These are phyloP conservation scores for Entelexis sorbosivorans DNA, from an alignment of 1,139 yeast genomes.

Conservation along the genomic window DNA sequence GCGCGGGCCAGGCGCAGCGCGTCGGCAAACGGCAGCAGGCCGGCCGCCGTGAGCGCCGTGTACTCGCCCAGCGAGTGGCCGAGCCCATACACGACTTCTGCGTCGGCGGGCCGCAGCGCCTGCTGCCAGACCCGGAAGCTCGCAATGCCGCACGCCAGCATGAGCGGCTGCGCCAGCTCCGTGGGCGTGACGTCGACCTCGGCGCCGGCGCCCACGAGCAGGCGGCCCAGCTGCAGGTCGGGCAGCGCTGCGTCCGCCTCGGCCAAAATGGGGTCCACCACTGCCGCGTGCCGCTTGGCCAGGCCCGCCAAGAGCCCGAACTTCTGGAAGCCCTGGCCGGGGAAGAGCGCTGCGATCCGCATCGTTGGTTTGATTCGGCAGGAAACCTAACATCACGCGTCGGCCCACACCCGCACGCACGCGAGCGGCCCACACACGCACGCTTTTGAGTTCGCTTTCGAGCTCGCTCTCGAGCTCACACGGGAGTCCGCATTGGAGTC, in stretches of 20 bases:
- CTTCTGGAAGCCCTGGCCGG: constrained; percentile 36
- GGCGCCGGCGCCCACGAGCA: constrained; percentile 23
- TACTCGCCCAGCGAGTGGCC: constrained; percentile 62
- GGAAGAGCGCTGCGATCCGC: constrained; percentile 24
- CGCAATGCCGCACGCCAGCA: constrained; percentile 40
- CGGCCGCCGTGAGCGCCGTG: constrained; percentile 41
- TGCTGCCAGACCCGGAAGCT: constrained; percentile 30
- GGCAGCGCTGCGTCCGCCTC: constrained; percentile 30
- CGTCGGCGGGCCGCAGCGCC: constrained; percentile 21
- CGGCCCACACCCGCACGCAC: too few relatives aligned
- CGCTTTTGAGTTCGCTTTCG: too few relatives aligned
- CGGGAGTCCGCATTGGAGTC: too few relatives aligned
- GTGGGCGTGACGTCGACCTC: constrained; percentile 31
- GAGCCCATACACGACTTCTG: constrained; percentile 27
- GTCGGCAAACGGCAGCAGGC: constrained; percentile 34
- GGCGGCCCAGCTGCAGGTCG: constrained; percentile 23
- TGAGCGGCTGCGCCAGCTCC: constrained; percentile 52
- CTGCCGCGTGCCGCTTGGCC: constrained; percentile 19
- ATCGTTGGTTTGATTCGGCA: too few relatives aligned
- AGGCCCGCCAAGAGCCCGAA: constrained; percentile 31
- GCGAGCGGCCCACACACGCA: too few relatives aligned
- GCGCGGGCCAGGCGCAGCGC: constrained; percentile 42
- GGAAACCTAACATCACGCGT: too few relatives aligned
- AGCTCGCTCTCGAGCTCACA: too few relatives aligned
- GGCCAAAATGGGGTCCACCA: constrained; percentile 25